Percentiles rank a stretch among this genome's conserved stretches.
These are phyloP conservation scores for Micractinium sp. DNA, from an alignment of 139 green algal species.

Conservation along the genomic window DNA sequence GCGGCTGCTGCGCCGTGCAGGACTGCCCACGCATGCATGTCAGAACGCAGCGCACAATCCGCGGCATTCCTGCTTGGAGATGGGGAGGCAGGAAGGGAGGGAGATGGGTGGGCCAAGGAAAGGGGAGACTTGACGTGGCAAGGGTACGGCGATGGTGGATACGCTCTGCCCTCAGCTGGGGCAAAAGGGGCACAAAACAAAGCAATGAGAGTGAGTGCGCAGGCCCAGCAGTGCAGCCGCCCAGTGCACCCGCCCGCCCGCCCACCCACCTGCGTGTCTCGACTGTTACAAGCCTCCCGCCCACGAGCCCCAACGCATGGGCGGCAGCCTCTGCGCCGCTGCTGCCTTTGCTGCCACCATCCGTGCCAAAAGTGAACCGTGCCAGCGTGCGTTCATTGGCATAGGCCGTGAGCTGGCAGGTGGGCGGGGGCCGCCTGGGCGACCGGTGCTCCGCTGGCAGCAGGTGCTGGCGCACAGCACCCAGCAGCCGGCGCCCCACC, in stretches of 20 bases:
- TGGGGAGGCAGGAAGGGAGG: background rate
- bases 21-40: background rate
- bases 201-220: background rate
- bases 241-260: too few species aligned
- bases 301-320: background rate
- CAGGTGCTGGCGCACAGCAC: background rate
- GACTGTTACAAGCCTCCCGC: background rate
- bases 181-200: background rate
- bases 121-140: background rate
- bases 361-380: background rate
- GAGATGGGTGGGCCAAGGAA: background rate
- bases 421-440: too few species aligned
- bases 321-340: background rate
- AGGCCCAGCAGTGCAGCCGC: background rate
- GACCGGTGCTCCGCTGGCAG: background rate
- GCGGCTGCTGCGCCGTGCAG: background rate
- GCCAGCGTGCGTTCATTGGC: slow-evolving; percentile 9
- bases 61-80: background rate
- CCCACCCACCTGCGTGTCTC: background rate
- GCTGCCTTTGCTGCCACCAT: background rate
- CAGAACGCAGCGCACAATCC: background rate
- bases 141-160: too few species aligned
- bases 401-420: slow-evolving; percentile 6
- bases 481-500: background rate
- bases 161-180: too few species aligned